Conservation (phyloP, 768 basidiomycete genomes). For the Boletus huronensis region DNA sequence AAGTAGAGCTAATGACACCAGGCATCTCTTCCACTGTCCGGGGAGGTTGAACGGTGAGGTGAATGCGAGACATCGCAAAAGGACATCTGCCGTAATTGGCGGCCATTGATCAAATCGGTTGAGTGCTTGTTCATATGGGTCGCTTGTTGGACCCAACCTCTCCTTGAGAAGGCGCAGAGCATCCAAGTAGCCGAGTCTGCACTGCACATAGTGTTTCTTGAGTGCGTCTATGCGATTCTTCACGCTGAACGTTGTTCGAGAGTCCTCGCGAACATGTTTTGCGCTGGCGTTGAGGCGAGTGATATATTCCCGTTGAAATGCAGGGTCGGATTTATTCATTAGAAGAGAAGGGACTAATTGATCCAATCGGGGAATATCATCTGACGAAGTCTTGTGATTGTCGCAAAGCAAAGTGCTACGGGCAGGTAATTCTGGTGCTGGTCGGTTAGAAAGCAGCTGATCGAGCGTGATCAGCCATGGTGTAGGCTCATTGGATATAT, state of each 20-base stretch:
- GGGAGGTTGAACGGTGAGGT: conserved; percentile 7
- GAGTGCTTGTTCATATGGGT: conserved; percentile 3
- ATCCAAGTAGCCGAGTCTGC: not conserved
- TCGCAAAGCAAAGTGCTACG: not conserved
- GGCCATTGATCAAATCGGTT: conserved; percentile 31
- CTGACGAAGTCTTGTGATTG: not conserved
- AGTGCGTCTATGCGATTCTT: not conserved
- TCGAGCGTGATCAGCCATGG: not conserved
- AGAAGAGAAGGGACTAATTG: not conserved
- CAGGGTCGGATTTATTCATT: no score
- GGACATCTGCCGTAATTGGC: conserved; percentile 3
- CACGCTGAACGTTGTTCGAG: not conserved
- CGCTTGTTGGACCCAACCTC: conserved; percentile 8
- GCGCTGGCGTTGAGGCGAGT: not conserved
- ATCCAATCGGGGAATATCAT: not conserved
- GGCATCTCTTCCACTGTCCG: conserved; percentile 24
- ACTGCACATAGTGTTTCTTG: not conserved
- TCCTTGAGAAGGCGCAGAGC: not conserved
- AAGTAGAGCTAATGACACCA: conserved; percentile 28
- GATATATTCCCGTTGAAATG: conserved; percentile 15
- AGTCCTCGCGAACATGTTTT: not conserved
- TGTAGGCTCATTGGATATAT: not conserved
- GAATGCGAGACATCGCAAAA: not conserved
- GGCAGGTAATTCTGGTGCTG: not conserved
- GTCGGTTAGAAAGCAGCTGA: not conserved